Conservation (phyloP, 2,329 filamentous ascomycete species). For the Fusarium udum region DNA sequence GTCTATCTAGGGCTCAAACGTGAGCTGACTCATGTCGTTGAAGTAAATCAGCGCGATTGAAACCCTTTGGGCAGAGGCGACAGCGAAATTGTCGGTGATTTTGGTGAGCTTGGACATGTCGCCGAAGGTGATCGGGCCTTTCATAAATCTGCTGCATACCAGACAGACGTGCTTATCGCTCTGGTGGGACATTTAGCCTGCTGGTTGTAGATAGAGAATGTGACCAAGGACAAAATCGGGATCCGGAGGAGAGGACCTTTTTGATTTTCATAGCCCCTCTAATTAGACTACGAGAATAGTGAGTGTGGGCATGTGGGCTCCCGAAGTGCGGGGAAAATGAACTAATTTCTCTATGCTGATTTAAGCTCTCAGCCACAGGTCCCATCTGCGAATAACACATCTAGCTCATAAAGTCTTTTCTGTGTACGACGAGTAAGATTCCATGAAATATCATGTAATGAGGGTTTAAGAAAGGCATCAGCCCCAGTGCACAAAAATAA, state of each 20-base stretch:
- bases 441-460: not conserved
- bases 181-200: not conserved
- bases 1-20: not conserved
- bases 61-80: not conserved
- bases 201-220: accelerated
- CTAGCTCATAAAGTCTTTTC: too few relatives aligned
- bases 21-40: not conserved
- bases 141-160: too few relatives aligned
- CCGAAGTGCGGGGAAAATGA: not conserved
- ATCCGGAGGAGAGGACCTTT: not conserved
- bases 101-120: not conserved
- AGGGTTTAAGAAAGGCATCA: not conserved
- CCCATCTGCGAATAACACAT: too few relatives aligned
- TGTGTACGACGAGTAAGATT: too few relatives aligned
- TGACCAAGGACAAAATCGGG: accelerated
- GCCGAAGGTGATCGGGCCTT: not conserved
- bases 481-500: not conserved
- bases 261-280: not conserved
- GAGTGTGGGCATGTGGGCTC: not conserved
- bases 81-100: not conserved
- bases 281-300: not conserved
- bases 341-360: too few relatives aligned
- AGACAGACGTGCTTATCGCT: not conserved
- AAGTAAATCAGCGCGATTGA: not conserved
- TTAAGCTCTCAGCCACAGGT: too few relatives aligned